Conservation (phyloP, 768 basidiomycete species). For the Calocybe indica region DNA sequence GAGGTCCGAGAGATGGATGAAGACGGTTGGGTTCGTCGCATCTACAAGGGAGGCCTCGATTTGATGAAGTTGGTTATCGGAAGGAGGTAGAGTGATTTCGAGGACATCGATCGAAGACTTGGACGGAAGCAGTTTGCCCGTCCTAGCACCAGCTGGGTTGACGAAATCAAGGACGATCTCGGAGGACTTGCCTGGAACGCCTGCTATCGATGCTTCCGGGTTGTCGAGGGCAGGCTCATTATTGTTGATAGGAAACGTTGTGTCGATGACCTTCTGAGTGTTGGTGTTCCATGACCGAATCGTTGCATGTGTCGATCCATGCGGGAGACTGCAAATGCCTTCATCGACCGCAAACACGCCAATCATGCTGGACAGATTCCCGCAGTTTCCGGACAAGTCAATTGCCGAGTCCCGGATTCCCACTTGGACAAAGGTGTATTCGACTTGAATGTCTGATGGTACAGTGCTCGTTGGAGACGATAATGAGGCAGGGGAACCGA, state of each 20-base stretch:
- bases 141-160: constrained; percentile 61
- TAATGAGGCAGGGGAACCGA: constrained; percentile 40
- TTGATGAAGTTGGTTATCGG: constrained; percentile 2
- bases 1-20: constrained; percentile 38
- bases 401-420: constrained; percentile 53
- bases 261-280: constrained; percentile 62
- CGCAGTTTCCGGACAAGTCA: constrained; percentile 73
- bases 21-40: constrained; percentile 71
- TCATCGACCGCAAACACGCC: constrained; percentile 71
- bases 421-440: constrained; percentile 68
- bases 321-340: constrained; percentile 34
- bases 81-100: constrained; percentile 17
- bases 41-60: constrained; percentile 47
- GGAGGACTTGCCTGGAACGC: constrained; percentile 62
- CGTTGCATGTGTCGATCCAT: constrained; percentile 24
- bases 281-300: constrained; percentile 69
- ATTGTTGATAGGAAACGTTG: constrained; percentile 54
- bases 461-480: constrained; percentile 28
- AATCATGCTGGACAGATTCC: constrained; percentile 68
- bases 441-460: constrained; percentile 37
- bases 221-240: constrained; percentile 36
- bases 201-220: constrained; percentile 53
- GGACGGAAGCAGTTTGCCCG: constrained; percentile 65
- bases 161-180: constrained; percentile 63
- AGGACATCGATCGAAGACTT: constrained; percentile 43